These are phyloP conservation scores for Pestalotiopsis sp. DNA, from an alignment of 2,329 filamentous ascomycete genomes.

Conservation along the genomic window DNA sequence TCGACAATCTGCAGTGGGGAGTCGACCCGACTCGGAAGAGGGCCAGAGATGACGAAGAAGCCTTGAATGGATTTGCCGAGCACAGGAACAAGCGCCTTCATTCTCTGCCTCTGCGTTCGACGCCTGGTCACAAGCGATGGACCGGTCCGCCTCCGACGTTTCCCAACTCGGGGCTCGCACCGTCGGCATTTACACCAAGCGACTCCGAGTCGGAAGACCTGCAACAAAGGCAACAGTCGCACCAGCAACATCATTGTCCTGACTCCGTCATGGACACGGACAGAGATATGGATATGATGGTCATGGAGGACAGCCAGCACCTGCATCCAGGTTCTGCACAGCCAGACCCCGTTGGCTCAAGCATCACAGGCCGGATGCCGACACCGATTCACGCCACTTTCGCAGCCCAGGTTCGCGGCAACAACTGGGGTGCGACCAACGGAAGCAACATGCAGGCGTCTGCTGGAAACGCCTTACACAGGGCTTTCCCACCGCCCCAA, in stretches of 20 bases:
- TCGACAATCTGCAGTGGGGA: constrained; percentile 19
- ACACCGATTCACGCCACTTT: constrained; percentile 63
- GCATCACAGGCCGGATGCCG: constrained; percentile 51
- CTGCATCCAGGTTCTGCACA: constrained; percentile 33
- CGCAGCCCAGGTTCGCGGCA: constrained; percentile 55
- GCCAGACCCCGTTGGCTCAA: constrained; percentile 31
- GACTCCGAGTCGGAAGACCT: constrained; percentile 42
- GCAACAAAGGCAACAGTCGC: constrained; percentile 17
- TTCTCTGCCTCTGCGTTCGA: constrained; percentile 51
- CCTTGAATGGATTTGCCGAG: constrained; percentile 27
- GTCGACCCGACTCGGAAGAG: constrained; percentile 28
- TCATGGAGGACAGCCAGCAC: constrained; percentile 30
- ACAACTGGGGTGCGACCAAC: constrained; percentile 44
- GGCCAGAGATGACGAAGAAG: constrained; percentile 26
- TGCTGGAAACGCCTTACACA: constrained; percentile 17
- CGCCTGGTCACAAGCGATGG: constrained; percentile 41
- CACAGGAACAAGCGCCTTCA: constrained; percentile 52
- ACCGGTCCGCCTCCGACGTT: constrained; percentile 28
- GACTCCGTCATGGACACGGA: constrained; percentile 34
- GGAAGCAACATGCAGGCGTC: constrained; percentile 22
- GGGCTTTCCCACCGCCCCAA: constrained; percentile 34
- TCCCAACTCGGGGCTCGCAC: constrained; percentile 27
- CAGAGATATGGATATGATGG: constrained; percentile 54
- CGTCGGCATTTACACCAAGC: constrained; percentile 39
- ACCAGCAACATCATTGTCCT: constrained; percentile 24